Conservation (phyloP, 2,329 filamentous ascomycete species). For the Trichoderma koningii region DNA sequence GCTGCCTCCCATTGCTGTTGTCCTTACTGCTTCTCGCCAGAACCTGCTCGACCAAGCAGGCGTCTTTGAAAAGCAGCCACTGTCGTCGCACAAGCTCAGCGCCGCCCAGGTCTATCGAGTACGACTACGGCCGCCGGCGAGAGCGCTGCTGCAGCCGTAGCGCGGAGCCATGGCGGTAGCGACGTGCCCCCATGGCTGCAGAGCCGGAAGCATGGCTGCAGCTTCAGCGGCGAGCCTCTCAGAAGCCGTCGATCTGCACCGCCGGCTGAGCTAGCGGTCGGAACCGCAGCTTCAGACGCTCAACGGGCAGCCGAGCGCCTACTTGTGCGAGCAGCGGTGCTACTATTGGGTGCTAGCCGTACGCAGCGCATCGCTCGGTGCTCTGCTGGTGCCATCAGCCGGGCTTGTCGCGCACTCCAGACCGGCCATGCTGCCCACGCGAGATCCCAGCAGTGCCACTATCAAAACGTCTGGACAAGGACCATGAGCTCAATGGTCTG, state of each 20-base stretch:
- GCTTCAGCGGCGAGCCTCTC: slow-evolving; percentile 22
- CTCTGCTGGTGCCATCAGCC: not conserved
- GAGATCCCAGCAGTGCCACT: slow-evolving; percentile 12
- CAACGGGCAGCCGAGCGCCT: slow-evolving; percentile 12
- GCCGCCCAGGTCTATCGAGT: no score
- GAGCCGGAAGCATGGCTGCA: slow-evolving; percentile 9
- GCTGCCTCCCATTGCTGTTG: not conserved
- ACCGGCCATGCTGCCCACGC: not conserved
- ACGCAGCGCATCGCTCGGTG: not conserved
- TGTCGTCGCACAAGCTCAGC: not conserved
- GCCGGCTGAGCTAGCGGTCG: slow-evolving; percentile 20
- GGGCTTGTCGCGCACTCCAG: not conserved
- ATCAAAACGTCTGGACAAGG: slow-evolving; percentile 7
- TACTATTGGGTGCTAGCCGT: slow-evolving; percentile 1
- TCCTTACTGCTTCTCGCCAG: not conserved
- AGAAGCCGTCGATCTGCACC: slow-evolving; percentile 24
- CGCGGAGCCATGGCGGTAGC: slow-evolving; percentile 20
- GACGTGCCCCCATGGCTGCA: slow-evolving; percentile 11
- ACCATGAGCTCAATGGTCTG: slow-evolving; percentile 19
- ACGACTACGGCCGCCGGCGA: not conserved
- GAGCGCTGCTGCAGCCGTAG: slow-evolving; percentile 19
- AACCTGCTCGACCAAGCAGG: not conserved
- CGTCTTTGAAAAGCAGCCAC: no score
- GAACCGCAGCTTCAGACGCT: slow-evolving; percentile 22
- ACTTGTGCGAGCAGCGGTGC: not conserved